Evolutionary conservation across 257 asterid species (phyloP).

Genomic region (Agastache rugosa): DNA sequence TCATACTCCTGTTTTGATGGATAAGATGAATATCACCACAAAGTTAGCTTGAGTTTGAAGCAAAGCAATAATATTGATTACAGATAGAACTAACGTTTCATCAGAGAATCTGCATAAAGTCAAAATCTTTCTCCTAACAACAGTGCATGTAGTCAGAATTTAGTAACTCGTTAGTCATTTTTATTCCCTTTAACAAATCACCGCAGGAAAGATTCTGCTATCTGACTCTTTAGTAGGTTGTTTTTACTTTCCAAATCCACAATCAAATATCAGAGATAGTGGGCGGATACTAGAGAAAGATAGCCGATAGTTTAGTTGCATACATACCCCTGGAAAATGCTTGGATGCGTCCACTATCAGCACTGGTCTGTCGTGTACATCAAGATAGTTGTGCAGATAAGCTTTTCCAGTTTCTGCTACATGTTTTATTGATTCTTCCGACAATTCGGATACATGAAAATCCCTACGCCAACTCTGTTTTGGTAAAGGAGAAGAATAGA

Average conservation of each 20-base stretch:
- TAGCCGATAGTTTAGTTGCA: slow-evolving; percentile 17
- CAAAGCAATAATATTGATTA: background rate
- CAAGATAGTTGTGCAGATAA: slow-evolving; percentile 67
- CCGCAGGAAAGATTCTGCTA: background rate
- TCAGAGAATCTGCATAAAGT: background rate
- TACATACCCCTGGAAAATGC: slow-evolving; percentile 91
- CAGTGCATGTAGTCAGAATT: background rate
- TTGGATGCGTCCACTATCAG: slow-evolving; percentile 73
- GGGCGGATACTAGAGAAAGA: background rate
- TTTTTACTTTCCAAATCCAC: slow-evolving; percentile 13
- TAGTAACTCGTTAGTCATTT: background rate
- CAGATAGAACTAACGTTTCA: slow-evolving; percentile 1
- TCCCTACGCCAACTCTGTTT: slow-evolving; percentile 77
- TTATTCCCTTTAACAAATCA: background rate
- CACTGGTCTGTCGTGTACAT: slow-evolving; percentile 66
- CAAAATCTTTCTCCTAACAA: background rate
- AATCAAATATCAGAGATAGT: background rate
- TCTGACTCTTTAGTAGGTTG: background rate
- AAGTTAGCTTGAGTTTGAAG: slow-evolving; percentile 1
- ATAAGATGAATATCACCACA: slow-evolving; percentile 3
- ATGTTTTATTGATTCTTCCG: slow-evolving; percentile 68
- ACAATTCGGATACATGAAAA: slow-evolving; percentile 74
- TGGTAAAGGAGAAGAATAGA: slow-evolving; percentile 2
- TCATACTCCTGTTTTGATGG: slow-evolving; percentile 53
- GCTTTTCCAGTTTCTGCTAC: slow-evolving; percentile 75